A percentile compares a stretch with the other conserved stretches of the same genome.
Evolutionary conservation across 2,329 filamentous ascomycete genomes (phyloP).

Genomic region (Chrysosporium queenslandicum): DNA sequence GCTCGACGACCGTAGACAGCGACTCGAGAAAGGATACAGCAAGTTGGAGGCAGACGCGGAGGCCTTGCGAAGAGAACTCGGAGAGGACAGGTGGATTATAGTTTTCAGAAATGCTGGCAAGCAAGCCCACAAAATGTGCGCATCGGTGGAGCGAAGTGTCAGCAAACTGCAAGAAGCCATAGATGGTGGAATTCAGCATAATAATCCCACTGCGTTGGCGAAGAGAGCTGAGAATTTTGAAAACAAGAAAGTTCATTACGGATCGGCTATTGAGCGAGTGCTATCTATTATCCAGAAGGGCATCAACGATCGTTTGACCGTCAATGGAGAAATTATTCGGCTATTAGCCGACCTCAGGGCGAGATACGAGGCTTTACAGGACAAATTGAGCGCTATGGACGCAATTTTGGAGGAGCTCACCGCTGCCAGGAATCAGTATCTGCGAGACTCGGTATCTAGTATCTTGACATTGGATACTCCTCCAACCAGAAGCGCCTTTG

Average conservation of each 20-base stretch:
- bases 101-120: slow-evolving; percentile 88
- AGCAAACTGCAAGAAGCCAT: slow-evolving; percentile 70
- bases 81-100: slow-evolving; percentile 90
- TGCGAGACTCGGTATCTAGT: slow-evolving; percentile 87
- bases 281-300: slow-evolving; percentile 89
- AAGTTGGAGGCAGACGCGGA: slow-evolving; percentile 86
- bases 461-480: slow-evolving; percentile 77
- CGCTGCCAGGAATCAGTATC: slow-evolving; percentile 55
- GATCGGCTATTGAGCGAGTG: slow-evolving; percentile 83
- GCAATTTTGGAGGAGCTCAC: slow-evolving; percentile 60
- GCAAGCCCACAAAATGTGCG: slow-evolving; percentile 92
- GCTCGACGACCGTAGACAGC: slow-evolving; percentile 61
- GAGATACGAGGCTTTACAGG: slow-evolving; percentile 68
- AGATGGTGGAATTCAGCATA: slow-evolving; percentile 62
- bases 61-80: slow-evolving; percentile 75
- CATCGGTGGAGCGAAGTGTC: slow-evolving; percentile 82
- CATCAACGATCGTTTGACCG: slow-evolving; percentile 87
- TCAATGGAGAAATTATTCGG: slow-evolving; percentile 88
- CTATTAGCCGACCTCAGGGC: slow-evolving; percentile 75
- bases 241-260: slow-evolving; percentile 88
- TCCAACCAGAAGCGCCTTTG: slow-evolving; percentile 56
- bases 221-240: slow-evolving; percentile 92
- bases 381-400: slow-evolving; percentile 69
- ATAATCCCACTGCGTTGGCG: slow-evolving; percentile 56
- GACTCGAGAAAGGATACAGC: slow-evolving; percentile 75